Evolutionary conservation across 75 land plant species (phyloP).

Genomic region (Picea glauca): DNA sequence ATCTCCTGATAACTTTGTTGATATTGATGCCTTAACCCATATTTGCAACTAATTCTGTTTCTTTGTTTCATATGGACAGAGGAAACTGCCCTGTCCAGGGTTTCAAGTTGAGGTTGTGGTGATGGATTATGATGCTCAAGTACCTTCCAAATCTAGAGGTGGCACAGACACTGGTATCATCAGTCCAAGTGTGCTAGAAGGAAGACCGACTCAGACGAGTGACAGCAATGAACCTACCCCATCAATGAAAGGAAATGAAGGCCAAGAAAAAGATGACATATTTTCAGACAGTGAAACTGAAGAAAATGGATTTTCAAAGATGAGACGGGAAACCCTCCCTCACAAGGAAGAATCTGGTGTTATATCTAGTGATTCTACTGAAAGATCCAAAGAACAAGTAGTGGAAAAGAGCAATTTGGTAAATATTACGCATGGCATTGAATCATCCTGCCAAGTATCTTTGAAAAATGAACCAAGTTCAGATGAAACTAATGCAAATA

Average conservation of each 20-base stretch:
- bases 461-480: constrained; percentile 8
- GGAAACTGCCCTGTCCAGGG: constrained; percentile 98
- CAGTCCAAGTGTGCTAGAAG: background rate
- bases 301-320: constrained; percentile 35
- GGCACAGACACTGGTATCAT: constrained; percentile 16
- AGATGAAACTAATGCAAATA: constrained; percentile 11
- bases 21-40: too few relatives aligned
- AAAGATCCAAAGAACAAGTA: constrained; percentile 14
- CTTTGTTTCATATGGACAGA: constrained; percentile 44
- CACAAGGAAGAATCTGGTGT: constrained; percentile 11
- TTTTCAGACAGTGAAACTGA: constrained; percentile 82
- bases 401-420: constrained; percentile 9
- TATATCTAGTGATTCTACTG: background rate
- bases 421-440: constrained; percentile 17
- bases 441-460: constrained; percentile 20
- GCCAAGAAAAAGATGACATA: constrained; percentile 67
- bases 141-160: constrained; percentile 22
- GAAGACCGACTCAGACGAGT: background rate
- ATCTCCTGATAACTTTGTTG: too few relatives aligned
- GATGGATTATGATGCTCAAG: constrained; percentile 59
- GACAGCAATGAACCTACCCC: background rate
- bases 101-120: constrained; percentile 93
- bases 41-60: background rate
- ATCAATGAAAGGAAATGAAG: constrained; percentile 20
- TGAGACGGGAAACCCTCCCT: background rate